These are phyloP conservation scores for Dalechampia spathulata DNA, from an alignment of 441 rosid species.

Conservation along the genomic window DNA sequence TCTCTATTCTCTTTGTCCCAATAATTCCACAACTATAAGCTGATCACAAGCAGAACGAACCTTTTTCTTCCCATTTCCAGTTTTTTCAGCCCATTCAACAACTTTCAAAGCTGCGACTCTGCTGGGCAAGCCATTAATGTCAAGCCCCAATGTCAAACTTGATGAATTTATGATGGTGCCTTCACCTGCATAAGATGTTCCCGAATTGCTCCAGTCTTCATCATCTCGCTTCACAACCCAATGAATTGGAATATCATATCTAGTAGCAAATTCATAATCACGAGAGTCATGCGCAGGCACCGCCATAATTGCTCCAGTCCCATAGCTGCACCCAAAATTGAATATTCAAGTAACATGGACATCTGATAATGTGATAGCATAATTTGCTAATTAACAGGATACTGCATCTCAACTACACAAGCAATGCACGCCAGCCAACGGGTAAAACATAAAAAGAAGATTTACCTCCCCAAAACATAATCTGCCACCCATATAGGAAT, in stretches of 20 bases:
- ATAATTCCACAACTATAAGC: not conserved
- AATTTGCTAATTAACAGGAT: not conserved
- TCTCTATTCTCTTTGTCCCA: slow-evolving; percentile 3
- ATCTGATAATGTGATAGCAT: not conserved
- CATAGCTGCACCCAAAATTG: slow-evolving; percentile 49
- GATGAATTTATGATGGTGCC: slow-evolving; percentile 65
- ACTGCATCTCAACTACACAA: slow-evolving; percentile 1
- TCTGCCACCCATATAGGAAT: slow-evolving; percentile 97
- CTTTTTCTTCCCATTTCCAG: slow-evolving; percentile 84
- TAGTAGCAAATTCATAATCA: slow-evolving; percentile 79
- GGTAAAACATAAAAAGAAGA: slow-evolving; percentile 3
- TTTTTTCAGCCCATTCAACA: slow-evolving; percentile 77
- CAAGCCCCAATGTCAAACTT: slow-evolving; percentile 48
- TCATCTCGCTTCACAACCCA: slow-evolving; percentile 63
- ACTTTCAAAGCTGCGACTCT: slow-evolving; percentile 63
- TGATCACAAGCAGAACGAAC: slow-evolving; percentile 23
- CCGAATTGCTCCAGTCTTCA: slow-evolving; percentile 32
- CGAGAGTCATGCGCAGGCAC: slow-evolving; percentile 94
- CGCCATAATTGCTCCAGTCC: slow-evolving; percentile 99
- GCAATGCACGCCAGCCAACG: not conserved
- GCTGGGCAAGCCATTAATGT: slow-evolving; percentile 70
- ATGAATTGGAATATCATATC: slow-evolving; percentile 56
- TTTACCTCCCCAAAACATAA: slow-evolving; percentile 85
- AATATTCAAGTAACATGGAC: slow-evolving; percentile 6
- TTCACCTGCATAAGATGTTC: slow-evolving; percentile 54